Percentiles rank a stretch among this genome's conserved stretches.
Evolutionary conservation across 1,139 yeast species (phyloP).

Genomic region (Magnusiomyces tetraspermus): DNA sequence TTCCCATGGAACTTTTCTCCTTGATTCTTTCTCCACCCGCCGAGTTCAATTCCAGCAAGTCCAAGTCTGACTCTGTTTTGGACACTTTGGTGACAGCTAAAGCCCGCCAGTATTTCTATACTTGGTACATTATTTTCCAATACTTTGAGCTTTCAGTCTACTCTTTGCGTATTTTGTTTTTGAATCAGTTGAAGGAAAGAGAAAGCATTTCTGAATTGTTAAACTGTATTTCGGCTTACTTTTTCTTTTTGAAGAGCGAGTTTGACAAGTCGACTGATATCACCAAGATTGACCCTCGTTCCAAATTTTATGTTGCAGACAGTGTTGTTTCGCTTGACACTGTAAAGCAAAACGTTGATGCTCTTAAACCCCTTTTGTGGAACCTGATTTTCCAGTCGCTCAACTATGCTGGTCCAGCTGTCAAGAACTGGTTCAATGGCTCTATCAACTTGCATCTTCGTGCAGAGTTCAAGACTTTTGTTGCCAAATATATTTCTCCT

Average conservation of each 20-base stretch:
- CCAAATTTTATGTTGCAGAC: slow-evolving; percentile 7
- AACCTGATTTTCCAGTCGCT: slow-evolving; percentile 52
- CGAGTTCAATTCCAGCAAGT: slow-evolving; percentile 19
- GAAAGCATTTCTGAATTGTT: slow-evolving; percentile 37
- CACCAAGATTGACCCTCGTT: slow-evolving; percentile 26
- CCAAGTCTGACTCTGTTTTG: slow-evolving; percentile 18
- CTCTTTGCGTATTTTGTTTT: slow-evolving; percentile 51
- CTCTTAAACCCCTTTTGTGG: slow-evolving; percentile 2
- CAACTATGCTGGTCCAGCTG: slow-evolving; percentile 53
- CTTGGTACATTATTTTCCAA: slow-evolving; percentile 57
- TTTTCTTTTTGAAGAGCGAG: slow-evolving; percentile 13
- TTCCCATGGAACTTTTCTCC: slow-evolving; percentile 28
- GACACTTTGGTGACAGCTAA: slow-evolving; percentile 15
- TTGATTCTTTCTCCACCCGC: not conserved
- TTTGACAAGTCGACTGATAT: slow-evolving; percentile 26
- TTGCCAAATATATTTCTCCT: slow-evolving; percentile 55
- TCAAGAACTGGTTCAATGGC: slow-evolving; percentile 58
- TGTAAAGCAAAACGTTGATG: slow-evolving; percentile 1
- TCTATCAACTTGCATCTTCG: slow-evolving; percentile 30
- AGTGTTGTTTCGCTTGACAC: slow-evolving; percentile 20
- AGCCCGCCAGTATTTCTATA: slow-evolving; percentile 43
- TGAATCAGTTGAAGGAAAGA: slow-evolving; percentile 45
- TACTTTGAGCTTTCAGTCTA: slow-evolving; percentile 60
- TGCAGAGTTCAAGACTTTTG: slow-evolving; percentile 54
- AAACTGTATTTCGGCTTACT: slow-evolving; percentile 19